Conservation (phyloP, 495 filamentous ascomycete species). For the Halenospora varia region DNA sequence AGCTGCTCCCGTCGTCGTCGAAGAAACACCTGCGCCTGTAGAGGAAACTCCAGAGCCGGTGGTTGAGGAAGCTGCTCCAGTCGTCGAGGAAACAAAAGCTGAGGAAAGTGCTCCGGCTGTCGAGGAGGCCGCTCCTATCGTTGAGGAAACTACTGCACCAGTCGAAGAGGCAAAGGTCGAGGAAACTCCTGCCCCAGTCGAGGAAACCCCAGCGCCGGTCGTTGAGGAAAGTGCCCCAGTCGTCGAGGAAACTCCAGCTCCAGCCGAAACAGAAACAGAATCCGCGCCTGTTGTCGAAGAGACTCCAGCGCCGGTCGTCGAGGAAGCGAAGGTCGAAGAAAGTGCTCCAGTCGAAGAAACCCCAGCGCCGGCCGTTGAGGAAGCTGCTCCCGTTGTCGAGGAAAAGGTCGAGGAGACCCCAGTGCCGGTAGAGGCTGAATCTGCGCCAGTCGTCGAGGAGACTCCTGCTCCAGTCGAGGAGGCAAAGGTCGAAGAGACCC, state of each 20-base stretch:
- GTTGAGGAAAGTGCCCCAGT: background rate
- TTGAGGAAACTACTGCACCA: no score
- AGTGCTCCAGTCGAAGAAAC: background rate
- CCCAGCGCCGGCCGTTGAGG: background rate
- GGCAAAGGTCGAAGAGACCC: background rate
- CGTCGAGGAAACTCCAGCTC: background rate
- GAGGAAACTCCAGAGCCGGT: no score
- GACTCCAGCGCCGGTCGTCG: no score
- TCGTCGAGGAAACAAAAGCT: background rate
- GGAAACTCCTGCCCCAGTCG: background rate
- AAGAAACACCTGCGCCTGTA: background rate
- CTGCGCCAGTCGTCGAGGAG: no score
- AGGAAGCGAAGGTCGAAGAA: no score
- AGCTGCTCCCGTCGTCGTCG: background rate
- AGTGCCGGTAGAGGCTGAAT: no score
- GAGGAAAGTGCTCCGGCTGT: background rate
- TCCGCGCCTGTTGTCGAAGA: background rate
- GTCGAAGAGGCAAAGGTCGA: no score
- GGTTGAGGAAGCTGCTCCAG: background rate
- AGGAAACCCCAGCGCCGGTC: slow-evolving; percentile 2
- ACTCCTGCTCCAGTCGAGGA: background rate
- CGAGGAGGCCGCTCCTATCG: background rate
- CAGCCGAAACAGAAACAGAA: background rate
- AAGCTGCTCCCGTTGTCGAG: background rate
- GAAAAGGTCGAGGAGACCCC: no score